Conservation (phyloP, 495 filamentous ascomycete genomes). For the Articulospora tetracladia region DNA sequence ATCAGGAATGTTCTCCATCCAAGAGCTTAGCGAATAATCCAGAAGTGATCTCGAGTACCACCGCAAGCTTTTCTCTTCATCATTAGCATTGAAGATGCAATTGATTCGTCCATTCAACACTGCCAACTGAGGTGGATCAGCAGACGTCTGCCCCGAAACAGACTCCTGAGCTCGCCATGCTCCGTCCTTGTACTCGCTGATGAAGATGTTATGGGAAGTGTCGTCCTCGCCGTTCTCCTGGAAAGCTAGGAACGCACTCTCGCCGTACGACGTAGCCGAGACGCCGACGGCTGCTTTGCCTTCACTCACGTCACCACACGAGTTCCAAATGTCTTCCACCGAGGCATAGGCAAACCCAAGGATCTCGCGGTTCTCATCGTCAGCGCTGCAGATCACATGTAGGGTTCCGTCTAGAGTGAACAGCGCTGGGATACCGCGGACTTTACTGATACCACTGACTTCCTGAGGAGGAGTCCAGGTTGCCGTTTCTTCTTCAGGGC, state of each 20-base stretch:
- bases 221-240: conserved; percentile 20
- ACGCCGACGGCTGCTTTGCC: conserved; percentile 26
- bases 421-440: conserved; percentile 27
- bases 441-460: conserved; percentile 11
- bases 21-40: conserved; percentile 18
- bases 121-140: conserved; percentile 28
- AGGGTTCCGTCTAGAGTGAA: conserved; percentile 25
- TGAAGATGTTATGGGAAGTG: conserved; percentile 20
- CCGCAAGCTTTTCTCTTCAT: conserved; percentile 20
- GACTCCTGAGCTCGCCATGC: conserved; percentile 25
- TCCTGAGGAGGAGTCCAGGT: conserved; percentile 20
- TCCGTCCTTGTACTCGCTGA: conserved; percentile 24
- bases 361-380: conserved; percentile 23
- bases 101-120: conserved; percentile 30
- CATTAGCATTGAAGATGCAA: conserved; percentile 30
- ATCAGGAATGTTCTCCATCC: conserved; percentile 17
- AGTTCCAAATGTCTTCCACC: conserved; percentile 19
- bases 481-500: conserved; percentile 11
- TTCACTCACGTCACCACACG: conserved; percentile 25
- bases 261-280: conserved; percentile 29
- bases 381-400: conserved; percentile 23
- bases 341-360: conserved; percentile 25
- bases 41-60: conserved; percentile 31
- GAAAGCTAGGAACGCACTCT: conserved; percentile 28
- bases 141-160: conserved; percentile 20